These are phyloP conservation scores for Hibiscus syriacus DNA, from an alignment of 345 rosid genomes.

Conservation along the genomic window DNA sequence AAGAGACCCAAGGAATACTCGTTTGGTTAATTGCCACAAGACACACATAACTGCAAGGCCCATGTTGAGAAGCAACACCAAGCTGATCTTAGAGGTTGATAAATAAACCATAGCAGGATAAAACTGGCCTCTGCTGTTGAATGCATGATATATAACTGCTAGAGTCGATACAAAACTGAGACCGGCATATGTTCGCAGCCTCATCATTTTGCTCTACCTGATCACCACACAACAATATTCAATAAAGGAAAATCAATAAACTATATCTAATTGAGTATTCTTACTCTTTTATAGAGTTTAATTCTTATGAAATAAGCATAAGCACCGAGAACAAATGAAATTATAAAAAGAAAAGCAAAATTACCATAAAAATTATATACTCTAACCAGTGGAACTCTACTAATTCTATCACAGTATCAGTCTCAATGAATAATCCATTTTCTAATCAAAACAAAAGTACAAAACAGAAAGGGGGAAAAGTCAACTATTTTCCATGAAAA, in stretches of 20 bases:
- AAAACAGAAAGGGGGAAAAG: not conserved
- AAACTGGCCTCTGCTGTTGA: slow-evolving; percentile 73
- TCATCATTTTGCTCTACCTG: slow-evolving; percentile 44
- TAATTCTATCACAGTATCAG: not conserved
- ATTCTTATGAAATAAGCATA: not conserved
- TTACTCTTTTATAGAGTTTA: not conserved
- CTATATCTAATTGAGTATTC: not conserved
- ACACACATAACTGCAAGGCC: slow-evolving; percentile 67
- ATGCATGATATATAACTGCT: slow-evolving; percentile 72
- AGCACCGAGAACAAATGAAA: not conserved
- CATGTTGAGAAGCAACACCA: slow-evolving; percentile 78
- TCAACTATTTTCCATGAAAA: not conserved
- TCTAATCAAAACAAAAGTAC: not conserved
- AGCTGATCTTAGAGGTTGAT: slow-evolving; percentile 78
- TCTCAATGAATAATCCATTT: not conserved
- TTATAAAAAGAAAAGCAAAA: not conserved
- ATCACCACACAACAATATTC: not conserved
- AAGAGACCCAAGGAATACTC: slow-evolving; percentile 76
- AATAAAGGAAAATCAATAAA: not conserved
- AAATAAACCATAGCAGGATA: slow-evolving; percentile 81
- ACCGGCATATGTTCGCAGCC: slow-evolving; percentile 63
- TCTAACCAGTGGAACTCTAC: not conserved
- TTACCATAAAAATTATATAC: not conserved
- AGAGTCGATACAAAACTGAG: slow-evolving; percentile 51
- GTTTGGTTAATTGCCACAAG: slow-evolving; percentile 66